phyloP scores from a whole-genome alignment of 1,284 basidiomycete species.

The Microbotryum intermedium region DNA sequence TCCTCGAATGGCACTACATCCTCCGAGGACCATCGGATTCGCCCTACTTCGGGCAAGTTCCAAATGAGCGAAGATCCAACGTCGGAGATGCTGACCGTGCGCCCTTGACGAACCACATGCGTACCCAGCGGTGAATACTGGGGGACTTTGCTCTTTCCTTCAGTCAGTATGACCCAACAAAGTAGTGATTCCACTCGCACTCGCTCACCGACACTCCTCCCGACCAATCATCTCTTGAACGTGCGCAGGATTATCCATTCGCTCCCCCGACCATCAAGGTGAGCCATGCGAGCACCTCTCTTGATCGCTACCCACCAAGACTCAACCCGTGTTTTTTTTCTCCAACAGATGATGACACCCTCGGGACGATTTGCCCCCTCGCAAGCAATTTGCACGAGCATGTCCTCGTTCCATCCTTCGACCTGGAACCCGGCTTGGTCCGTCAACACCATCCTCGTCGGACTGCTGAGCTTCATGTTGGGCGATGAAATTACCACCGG shows the following conservation, averaged over 20 bases:
- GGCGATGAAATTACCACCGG: slow-evolving; percentile 35
- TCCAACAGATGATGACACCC: slow-evolving; percentile 31
- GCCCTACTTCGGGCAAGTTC: not conserved
- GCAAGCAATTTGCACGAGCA: slow-evolving; percentile 23
- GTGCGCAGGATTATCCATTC: slow-evolving; percentile 32
- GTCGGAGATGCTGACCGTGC: not conserved
- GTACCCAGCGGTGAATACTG: slow-evolving; percentile 33
- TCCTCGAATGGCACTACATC: slow-evolving; percentile 34
- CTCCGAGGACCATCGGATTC: slow-evolving; percentile 25
- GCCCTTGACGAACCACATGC: too few relatives aligned
- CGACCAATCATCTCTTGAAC: too few relatives aligned
- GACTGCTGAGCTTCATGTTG: slow-evolving; percentile 34
- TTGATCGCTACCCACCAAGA: too few relatives aligned
- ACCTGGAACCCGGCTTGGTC: slow-evolving; percentile 34
- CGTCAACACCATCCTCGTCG: slow-evolving; percentile 32
- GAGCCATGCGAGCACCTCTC: too few relatives aligned
- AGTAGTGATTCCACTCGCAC: not conserved
- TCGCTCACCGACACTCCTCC: not conserved
- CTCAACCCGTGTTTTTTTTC: too few relatives aligned
- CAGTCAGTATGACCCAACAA: slow-evolving; percentile 1
- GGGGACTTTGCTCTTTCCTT: slow-evolving; percentile 29
- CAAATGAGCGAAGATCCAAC: too few relatives aligned
- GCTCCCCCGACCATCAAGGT: slow-evolving; percentile 32
- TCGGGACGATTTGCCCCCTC: slow-evolving; percentile 31
- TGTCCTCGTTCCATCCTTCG: slow-evolving; percentile 26